Evolutionary conservation across 2,329 filamentous ascomycete genomes (phyloP), one percentile per base, ranked within the genome.

Genomic region (Calonectria leucothoes): DNA sequence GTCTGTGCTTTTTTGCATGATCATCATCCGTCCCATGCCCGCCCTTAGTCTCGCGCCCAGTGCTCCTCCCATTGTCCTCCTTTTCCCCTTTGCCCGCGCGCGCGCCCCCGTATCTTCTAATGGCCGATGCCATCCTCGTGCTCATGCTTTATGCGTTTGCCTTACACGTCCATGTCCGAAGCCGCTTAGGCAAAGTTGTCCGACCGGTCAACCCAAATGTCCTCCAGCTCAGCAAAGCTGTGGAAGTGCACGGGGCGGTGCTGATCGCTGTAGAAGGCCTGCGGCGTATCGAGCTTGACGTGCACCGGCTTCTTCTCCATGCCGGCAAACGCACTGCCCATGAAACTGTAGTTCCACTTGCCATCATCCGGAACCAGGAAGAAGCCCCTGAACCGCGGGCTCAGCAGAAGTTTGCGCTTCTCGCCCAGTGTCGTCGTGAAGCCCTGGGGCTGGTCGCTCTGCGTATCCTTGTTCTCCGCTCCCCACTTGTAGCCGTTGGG

Each of bases 271-370:
- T 99, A 99, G 86, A 98, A 98, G 11, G 94, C 89, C 78, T 93
- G 85, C 23, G 97, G 97, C 52, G 95, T 97, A 85, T 98, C 97
- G 69, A 99, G 93, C 89, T 97, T 97, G 80, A 98, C 96, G 79
- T 95, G 94, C 52, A 98, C 91, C 4, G 93, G 90, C 87, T 95
- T 95, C 92, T 98, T 98, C 87, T 98, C 95, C 76, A 98, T 90
- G 49, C 93, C 92, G 17, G 93, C 92, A 82, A 98, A 99, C 0
- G 93, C 92, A 77, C 93, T 95, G 69, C 97, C 97, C 93, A 98
- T 95, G 89, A 99, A 99, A 84, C 94, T 97, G 88, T 98, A 99
- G 86, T 99, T 99, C 97, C 97, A 99, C 74, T 94, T 90, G 75
- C 93, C 93, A 69, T 93, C 93, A 82, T 98, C 96, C 0, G 97